Evolutionary conservation across 2,329 filamentous ascomycete genomes (phyloP).

Genomic region (Leptographium procerum): DNA sequence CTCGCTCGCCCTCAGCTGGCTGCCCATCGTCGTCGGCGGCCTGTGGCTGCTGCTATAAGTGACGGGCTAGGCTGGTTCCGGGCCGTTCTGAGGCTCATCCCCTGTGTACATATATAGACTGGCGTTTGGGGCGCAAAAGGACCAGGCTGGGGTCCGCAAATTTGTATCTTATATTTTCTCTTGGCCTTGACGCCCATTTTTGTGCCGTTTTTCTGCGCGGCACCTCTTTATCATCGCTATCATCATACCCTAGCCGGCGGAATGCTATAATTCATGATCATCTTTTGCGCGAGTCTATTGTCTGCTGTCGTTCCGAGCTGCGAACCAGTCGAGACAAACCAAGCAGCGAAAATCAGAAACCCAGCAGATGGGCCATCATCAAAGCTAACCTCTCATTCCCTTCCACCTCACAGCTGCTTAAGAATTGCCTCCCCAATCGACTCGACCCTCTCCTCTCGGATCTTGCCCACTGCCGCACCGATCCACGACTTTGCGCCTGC

Average conservation of each 20-base stretch:
- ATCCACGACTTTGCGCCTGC: conserved; percentile 24
- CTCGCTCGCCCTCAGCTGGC: neutral
- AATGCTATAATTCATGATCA: neutral
- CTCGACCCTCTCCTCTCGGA: conserved; percentile 35
- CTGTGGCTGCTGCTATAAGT: conserved; percentile 27
- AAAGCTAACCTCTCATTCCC: no score
- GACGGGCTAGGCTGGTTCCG: neutral
- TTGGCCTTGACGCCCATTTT: no score
- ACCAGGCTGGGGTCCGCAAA: neutral
- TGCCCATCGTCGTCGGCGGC: conserved; percentile 28
- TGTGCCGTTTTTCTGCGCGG: neutral
- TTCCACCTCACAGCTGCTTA: neutral
- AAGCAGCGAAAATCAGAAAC: neutral
- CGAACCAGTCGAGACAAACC: no score
- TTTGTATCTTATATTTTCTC: neutral
- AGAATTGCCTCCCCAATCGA: conserved; percentile 6
- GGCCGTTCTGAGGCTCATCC: neutral
- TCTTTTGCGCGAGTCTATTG: neutral
- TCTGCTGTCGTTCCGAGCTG: no score
- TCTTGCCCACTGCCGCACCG: conserved; percentile 27
- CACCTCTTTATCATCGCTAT: neutral
- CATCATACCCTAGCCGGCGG: neutral
- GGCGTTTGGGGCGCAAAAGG: neutral
- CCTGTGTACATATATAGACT: conserved; percentile 3
- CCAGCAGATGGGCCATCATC: neutral